phyloP scores from a whole-genome alignment of 495 filamentous ascomycete species.

The Aspergillus haitiensis region DNA sequence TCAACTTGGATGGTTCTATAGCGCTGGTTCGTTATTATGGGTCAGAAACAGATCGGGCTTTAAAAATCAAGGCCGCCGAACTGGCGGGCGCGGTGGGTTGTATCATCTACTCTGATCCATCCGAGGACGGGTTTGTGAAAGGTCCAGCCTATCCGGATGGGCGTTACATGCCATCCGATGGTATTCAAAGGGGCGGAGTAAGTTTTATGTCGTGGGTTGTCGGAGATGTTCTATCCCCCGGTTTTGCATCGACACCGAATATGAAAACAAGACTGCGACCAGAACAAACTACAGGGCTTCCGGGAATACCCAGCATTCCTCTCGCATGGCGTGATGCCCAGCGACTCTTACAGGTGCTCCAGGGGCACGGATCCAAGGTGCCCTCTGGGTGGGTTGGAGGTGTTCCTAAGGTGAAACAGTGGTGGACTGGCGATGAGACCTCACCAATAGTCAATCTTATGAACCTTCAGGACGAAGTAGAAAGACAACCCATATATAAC shows the following conservation, averaged over 20 bases:
- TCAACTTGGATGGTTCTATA: conserved; percentile 77
- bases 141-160: conserved; percentile 72
- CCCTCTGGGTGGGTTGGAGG: conserved; percentile 75
- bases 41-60: conserved; percentile 63
- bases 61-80: conserved; percentile 91
- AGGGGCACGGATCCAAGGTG: conserved; percentile 71
- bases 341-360: conserved; percentile 69
- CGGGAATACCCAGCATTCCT: conserved; percentile 84
- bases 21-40: conserved; percentile 81
- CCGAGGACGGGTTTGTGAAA: conserved; percentile 71
- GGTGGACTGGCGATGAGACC: conserved; percentile 78
- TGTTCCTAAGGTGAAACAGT: conserved; percentile 66
- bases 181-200: conserved; percentile 81
- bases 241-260: conserved; percentile 73
- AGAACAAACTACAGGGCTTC: conserved; percentile 69
- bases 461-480: conserved; percentile 83
- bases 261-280: conserved; percentile 60
- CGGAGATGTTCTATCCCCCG: conserved; percentile 85
- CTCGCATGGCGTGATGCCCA: conserved; percentile 87
- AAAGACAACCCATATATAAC: conserved; percentile 86
- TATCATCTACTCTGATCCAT: conserved; percentile 88
- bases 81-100: conserved; percentile 79
- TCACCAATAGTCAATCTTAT: conserved; percentile 80
- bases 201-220: conserved; percentile 79
- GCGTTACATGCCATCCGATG: conserved; percentile 73